Evolutionary conservation across 495 filamentous ascomycete species (phyloP), one percentile per base, ranked within the genome.

Genomic region (Bombardia bombarda): DNA sequence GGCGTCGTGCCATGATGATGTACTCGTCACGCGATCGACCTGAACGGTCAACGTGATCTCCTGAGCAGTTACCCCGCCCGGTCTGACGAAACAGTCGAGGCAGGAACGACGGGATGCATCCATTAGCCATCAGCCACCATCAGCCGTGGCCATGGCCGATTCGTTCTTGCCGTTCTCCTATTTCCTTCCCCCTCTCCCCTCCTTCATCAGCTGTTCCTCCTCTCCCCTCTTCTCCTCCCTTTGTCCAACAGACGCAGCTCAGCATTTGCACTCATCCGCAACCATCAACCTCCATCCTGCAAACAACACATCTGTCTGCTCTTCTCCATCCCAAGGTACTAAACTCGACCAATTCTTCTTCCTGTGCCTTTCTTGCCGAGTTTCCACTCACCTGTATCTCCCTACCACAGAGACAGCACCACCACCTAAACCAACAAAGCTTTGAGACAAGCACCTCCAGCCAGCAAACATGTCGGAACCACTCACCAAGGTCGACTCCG

Each of bases 401-500:
- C 18, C 17, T 19, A 23, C 6, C 18, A 12, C 34, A 20, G 5
- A 10, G 3, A 31, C 28, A 42, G 28, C 26, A 21, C 10, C 4
- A 17, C 38, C 24, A 31, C 14, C 17, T 32, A 40, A 39, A 38
- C 17, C 34, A 21, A 43, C 34, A 33, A 17, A 5, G n/a, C n/a
- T n/a, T n/a, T n/a, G n/a, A n/a, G n/a, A 16, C 44, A 39, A 42
- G 23, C 43, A 44, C 20, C 22, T 38, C 13, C 42, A 51, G 35
- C 33, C 40, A 25, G 50, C 65, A 28, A 74, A 41, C 70, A 84
- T 84, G 79, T 73, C 80, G 53, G 78, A 76, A 61, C 78, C 77
- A 50, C 78, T 89, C 56, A 77, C 76, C 65, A 90, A 89, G 70
- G 81, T 92, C 69, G 87, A 93, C 65, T 90, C 86, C 30, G 85